These are phyloP conservation scores for Cyberlindnera samutprakarnensis DNA, from an alignment of 805 yeast genomes.

Conservation along the genomic window DNA sequence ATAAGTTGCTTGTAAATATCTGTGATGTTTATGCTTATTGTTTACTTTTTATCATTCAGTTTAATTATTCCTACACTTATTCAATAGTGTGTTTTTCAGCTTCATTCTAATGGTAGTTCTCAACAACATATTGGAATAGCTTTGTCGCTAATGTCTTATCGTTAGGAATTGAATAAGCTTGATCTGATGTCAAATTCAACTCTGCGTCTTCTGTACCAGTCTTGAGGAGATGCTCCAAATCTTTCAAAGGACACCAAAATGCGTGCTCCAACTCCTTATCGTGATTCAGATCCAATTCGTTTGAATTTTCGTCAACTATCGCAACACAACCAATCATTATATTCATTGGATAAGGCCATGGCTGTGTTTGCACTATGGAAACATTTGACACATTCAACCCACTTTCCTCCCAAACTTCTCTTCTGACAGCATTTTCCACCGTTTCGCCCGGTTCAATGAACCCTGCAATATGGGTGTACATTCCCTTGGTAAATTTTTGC, in stretches of 20 bases:
- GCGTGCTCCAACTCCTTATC: conserved; percentile 85
- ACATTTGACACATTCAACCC: conserved; percentile 59
- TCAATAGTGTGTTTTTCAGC: no score
- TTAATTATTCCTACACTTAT: no score
- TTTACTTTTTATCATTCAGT: no score
- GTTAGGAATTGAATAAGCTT: conserved; percentile 17
- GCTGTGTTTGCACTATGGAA: conserved; percentile 67
- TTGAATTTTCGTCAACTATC: conserved; percentile 54
- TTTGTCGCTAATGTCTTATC: conserved; percentile 21
- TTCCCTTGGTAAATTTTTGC: conserved; percentile 40
- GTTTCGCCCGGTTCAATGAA: conserved; percentile 95
- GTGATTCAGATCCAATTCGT: conserved; percentile 70
- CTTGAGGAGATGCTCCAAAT: conserved; percentile 34
- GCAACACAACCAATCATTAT: conserved; percentile 90
- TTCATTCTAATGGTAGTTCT: conserved; percentile 7
- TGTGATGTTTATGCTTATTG: no score
- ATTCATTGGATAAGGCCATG: conserved; percentile 97
- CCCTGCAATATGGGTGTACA: conserved; percentile 89
- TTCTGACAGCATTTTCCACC: conserved; percentile 74
- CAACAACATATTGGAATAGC: conserved; percentile 19
- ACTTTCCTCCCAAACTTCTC: conserved; percentile 95
- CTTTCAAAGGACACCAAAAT: conserved; percentile 64
- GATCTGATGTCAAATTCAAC: conserved; percentile 14
- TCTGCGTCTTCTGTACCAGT: conserved; percentile 21
- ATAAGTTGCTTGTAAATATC: conserved; percentile 4